Conservation (phyloP, 148 eudicot genomes). For the Euryodendron excelsum region DNA sequence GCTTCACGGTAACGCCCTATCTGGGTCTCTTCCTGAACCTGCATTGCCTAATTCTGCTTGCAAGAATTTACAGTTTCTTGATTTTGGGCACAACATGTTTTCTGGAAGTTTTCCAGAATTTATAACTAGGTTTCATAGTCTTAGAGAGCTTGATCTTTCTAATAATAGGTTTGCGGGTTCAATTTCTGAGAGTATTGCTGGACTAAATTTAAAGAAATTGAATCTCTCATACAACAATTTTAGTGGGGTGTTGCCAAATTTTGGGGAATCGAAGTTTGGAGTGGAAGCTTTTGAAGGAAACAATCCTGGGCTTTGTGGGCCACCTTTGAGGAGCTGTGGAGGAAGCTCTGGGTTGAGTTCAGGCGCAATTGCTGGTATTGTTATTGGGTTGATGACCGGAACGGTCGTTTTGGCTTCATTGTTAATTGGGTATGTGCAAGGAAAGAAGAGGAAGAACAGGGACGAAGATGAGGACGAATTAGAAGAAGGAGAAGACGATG, state of each 20-base stretch:
- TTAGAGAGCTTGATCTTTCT: slow-evolving; percentile 70
- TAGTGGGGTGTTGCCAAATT: slow-evolving; percentile 71
- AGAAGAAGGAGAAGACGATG: slow-evolving; percentile 58
- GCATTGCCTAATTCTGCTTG: slow-evolving; percentile 79
- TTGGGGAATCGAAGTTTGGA: slow-evolving; percentile 58
- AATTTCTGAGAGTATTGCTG: slow-evolving; percentile 48
- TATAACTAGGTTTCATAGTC: slow-evolving; percentile 48
- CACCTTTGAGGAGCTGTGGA: slow-evolving; percentile 54
- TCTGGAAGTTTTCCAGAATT: slow-evolving; percentile 73
- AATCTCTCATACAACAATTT: slow-evolving; percentile 75
- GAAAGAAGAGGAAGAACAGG: slow-evolving; percentile 53
- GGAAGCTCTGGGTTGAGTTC: slow-evolving; percentile 62
- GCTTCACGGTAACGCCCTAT: slow-evolving; percentile 62
- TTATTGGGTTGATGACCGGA: slow-evolving; percentile 85
- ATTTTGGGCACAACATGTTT: slow-evolving; percentile 67
- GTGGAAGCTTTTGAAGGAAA: slow-evolving; percentile 76
- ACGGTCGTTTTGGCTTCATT: slow-evolving; percentile 70
- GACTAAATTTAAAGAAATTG: slow-evolving; percentile 59
- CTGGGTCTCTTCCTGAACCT: slow-evolving; percentile 73
- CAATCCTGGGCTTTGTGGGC: slow-evolving; percentile 68
- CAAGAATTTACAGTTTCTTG: slow-evolving; percentile 50
- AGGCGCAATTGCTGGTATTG: slow-evolving; percentile 84
- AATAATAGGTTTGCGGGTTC: slow-evolving; percentile 55
- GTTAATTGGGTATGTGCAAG: slow-evolving; percentile 78
- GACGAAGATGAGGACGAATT: slow-evolving; percentile 60